These are phyloP conservation scores for Leccinum longicurvipes DNA, from an alignment of 768 basidiomycete genomes.

Conservation along the genomic window DNA sequence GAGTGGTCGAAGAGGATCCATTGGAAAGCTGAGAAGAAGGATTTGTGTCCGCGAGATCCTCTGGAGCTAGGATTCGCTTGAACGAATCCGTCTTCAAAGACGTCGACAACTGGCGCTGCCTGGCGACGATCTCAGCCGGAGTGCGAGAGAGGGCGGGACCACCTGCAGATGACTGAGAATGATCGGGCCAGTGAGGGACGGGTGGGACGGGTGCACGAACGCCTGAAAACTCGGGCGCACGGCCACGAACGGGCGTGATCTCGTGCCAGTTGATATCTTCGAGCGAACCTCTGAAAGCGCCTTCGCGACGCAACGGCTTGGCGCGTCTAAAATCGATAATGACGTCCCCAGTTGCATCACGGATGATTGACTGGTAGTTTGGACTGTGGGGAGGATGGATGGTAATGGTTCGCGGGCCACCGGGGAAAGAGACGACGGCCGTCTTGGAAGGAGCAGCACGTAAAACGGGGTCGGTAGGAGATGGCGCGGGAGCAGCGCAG, in stretches of 20 bases:
- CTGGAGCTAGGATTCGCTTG: conserved; percentile 6
- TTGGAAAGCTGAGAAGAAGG: neutral
- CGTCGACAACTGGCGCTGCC: conserved; percentile 4
- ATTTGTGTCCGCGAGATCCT: neutral
- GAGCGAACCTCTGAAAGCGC: conserved; percentile 15
- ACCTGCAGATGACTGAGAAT: neutral
- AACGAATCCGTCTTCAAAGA: conserved; percentile 10
- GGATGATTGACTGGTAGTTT: conserved; percentile 10
- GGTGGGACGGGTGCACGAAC: neutral
- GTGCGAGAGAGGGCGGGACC: neutral
- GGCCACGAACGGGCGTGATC: conserved; percentile 12
- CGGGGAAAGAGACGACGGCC: conserved; percentile 18
- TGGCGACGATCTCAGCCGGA: conserved; percentile 5
- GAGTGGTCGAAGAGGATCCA: neutral
- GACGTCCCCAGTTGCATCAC: conserved; percentile 16
- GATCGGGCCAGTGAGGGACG: conserved; percentile 12
- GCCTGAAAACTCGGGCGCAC: conserved; percentile 4
- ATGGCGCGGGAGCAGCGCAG: neutral
- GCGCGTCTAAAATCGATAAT: conserved; percentile 9
- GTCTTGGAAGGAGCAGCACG: neutral
- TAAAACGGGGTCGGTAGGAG: neutral
- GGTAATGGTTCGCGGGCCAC: conserved; percentile 20
- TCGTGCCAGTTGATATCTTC: conserved; percentile 6
- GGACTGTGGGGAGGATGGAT: conserved; percentile 20
- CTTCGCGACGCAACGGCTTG: conserved; percentile 18